Base-by-base conservation (phyloP, 1,284 basidiomycete species). In the Cryptococcus maquisensis region DNA sequence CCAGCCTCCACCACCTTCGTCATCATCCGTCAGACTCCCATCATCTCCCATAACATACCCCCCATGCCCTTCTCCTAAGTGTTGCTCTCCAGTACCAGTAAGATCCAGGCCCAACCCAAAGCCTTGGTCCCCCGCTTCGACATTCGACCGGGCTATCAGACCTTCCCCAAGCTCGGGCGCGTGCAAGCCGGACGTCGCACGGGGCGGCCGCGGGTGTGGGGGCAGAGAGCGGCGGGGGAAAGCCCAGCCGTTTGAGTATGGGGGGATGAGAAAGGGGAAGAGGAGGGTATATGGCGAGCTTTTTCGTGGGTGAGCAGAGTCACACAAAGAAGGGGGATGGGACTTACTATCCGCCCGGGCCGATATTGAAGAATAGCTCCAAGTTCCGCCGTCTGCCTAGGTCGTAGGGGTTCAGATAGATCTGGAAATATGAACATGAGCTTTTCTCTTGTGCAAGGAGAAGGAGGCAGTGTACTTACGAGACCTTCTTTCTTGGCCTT, bases 341-440 rank as follows among this genome's bases (percentile, higher is more conserved):
- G 1, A 82, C 88, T 65, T 70, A 94, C 89, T 91, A 90, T 76
- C 87, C 86, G 15, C 81, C 81, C 15, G 80, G 77, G 12, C 90
- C 89, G 35, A 94, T 67, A 65, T 97, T 96, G 79, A 98, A 97
- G 72, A 96, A 96, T 26, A 92, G 71, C 60, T 84, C 74, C 5
- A 98, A 75, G 69, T 98, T 98, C 57, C 81, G 55, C 26, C 73
- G 80, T 57, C 71, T 83, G 79, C 95, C 95, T 6, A 96, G 77
- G 70, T 98, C 87, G 70, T 93, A 98, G 7, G 88, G 92, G 68
- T 98, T 98, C 18, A 90, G 80, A 66, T 96, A 98, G 0, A 78
- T 79, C 85, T 88, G 58, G 1, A 40, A 46, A 56, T n/a, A n/a
- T 32, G 28, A 32, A 8, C 7, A 20, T n/a, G 6, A 23, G n/a